A percentile compares a stretch with the other conserved stretches of the same genome.
Conservation (phyloP, 2,329 filamentous ascomycete genomes). For the Plectosphaerella sp. region DNA sequence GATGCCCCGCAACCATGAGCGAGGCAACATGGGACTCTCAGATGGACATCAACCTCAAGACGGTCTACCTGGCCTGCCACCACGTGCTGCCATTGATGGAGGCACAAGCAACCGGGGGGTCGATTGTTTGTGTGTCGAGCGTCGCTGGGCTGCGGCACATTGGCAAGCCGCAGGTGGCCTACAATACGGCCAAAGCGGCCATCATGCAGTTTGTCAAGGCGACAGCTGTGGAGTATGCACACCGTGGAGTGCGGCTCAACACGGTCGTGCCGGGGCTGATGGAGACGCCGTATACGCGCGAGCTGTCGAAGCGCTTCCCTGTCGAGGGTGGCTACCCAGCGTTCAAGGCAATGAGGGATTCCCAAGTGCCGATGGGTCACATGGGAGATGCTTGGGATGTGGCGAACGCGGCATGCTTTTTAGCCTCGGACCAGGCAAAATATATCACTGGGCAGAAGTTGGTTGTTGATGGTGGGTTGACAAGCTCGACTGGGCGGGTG, state of each 20-base stretch:
- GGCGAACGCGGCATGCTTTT: conserved; percentile 49
- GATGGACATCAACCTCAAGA: conserved; percentile 51
- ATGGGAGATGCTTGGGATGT: conserved; percentile 60
- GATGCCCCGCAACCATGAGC: conserved; percentile 40
- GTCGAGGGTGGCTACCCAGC: conserved; percentile 36
- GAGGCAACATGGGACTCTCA: conserved; percentile 49
- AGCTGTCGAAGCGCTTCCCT: conserved; percentile 36
- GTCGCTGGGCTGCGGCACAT: conserved; percentile 49
- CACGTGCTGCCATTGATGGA: conserved; percentile 51
- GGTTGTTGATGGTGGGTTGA: conserved; percentile 42
- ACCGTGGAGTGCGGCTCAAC: conserved; percentile 44
- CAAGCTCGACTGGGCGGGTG: conserved; percentile 28
- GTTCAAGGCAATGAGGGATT: conserved; percentile 45
- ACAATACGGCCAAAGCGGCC: conserved; percentile 46
- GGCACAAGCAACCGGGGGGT: conserved; percentile 27
- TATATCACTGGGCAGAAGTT: conserved; percentile 57
- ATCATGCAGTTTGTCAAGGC: conserved; percentile 45
- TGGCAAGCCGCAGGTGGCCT: conserved; percentile 45
- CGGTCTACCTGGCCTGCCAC: conserved; percentile 48
- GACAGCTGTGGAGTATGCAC: conserved; percentile 45
- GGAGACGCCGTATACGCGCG: conserved; percentile 45
- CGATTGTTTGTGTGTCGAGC: conserved; percentile 43
- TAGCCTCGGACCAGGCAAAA: conserved; percentile 52
- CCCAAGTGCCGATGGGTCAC: conserved; percentile 52
- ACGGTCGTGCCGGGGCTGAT: conserved; percentile 53